Evolutionary conservation across 73 alveolate genomes (phyloP), one percentile per base, ranked within the genome.

Genomic region (Effrenium voratum): DNA sequence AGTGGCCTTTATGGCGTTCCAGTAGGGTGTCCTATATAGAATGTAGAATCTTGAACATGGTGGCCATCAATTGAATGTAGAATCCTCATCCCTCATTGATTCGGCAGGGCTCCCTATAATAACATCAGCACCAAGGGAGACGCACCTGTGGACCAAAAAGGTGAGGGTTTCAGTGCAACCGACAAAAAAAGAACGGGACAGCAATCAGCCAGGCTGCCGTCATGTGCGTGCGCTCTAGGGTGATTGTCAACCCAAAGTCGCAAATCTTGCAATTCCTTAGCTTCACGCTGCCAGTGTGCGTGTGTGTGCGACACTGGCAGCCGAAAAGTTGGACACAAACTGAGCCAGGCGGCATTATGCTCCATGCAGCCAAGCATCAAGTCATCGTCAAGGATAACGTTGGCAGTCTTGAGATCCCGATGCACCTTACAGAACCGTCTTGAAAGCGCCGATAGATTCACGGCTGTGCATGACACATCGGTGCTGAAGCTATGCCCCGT

Each of bases 201-300:
- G 22, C 30, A 10, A 55, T 22, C 30, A 32, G 83, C 49, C 94
- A 5, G 66, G 85, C 73, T 19, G 45, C 98, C 32, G 98, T 91
- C 98, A 72, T 46, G 46, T 91, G 98, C 38, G 98, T 70, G 34
- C 98, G 87, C 36, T 91, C 98, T 91, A 91, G 66, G 80, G 98
- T 91, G 90, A 91, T 68, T 34, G 98, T 72, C 60, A 91, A 59
- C 44, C 98, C 98, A 76, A 91, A 91, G 77, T 91, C 98, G 79
- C 98, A 91, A 36, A 91, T 91, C 98, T 91, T 91, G 91, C 98
- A 91, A 52, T 91, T 91, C 95, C 95, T 88, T 47, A n/a, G 86
- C 2, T 47, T 22, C 34, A 22, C 15, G 43, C 32, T n/a, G n/a
- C 12, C 60, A 22, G 72, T 57, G 1, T 22, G 72, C 28, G 72